phyloP scores from a whole-genome alignment of 192 early-diverging fungal species.

The Backusella psychrophila region DNA sequence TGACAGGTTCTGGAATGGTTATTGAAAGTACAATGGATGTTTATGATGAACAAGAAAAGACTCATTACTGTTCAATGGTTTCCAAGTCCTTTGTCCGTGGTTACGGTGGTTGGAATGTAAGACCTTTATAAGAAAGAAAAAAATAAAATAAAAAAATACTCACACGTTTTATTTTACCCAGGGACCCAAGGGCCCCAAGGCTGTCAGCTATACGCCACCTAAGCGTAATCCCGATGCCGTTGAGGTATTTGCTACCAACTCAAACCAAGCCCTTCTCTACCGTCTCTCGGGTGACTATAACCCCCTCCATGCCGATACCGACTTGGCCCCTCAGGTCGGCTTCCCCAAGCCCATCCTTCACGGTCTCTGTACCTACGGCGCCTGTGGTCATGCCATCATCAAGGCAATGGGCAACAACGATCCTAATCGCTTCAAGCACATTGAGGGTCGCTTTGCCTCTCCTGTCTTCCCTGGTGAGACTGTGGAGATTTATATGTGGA shows the following conservation, averaged over 20 bases:
- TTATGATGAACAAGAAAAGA: slow-evolving; percentile 39
- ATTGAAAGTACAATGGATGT: slow-evolving; percentile 54
- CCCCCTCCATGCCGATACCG: slow-evolving; percentile 72
- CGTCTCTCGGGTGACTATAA: slow-evolving; percentile 79
- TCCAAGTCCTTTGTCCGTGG: slow-evolving; percentile 66
- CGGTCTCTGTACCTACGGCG: slow-evolving; percentile 63
- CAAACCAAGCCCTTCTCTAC: slow-evolving; percentile 66
- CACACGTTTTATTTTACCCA: background rate
- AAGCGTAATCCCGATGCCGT: slow-evolving; percentile 59
- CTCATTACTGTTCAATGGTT: slow-evolving; percentile 44
- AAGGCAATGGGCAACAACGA: slow-evolving; percentile 53
- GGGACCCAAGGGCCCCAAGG: slow-evolving; percentile 70
- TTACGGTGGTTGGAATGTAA: slow-evolving; percentile 63
- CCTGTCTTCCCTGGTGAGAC: slow-evolving; percentile 79
- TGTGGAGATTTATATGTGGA: slow-evolving; percentile 70
- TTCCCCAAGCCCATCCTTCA: slow-evolving; percentile 75
- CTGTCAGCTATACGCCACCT: slow-evolving; percentile 45
- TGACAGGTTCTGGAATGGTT: slow-evolving; percentile 54
- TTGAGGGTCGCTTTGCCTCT: slow-evolving; percentile 62
- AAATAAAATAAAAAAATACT: slow-evolving; percentile 15
- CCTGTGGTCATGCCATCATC: slow-evolving; percentile 57
- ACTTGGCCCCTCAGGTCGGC: slow-evolving; percentile 61
- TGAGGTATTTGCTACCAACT: slow-evolving; percentile 40
- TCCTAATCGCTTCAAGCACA: slow-evolving; percentile 55
- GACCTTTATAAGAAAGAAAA: background rate